A percentile compares a stretch with the other conserved stretches of the same genome.
Conservation (phyloP, 2,329 filamentous ascomycete species). For the Lachnum nothofagi region DNA sequence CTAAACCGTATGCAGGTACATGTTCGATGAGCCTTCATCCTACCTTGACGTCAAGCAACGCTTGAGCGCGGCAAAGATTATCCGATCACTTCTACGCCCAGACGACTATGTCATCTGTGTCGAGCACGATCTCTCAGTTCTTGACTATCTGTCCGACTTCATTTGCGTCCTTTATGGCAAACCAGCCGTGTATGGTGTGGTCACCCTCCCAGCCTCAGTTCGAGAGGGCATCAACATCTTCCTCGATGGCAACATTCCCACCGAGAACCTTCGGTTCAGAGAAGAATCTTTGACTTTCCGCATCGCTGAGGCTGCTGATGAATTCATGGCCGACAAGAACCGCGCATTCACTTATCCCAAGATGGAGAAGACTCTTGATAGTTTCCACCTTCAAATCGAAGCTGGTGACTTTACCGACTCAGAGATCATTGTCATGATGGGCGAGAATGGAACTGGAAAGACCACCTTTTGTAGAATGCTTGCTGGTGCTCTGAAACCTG, state of each 20-base stretch:
- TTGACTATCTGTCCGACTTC: conserved; percentile 98
- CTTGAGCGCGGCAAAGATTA: conserved; percentile 84
- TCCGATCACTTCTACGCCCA: conserved; percentile 80
- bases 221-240: conserved; percentile 99
- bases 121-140: conserved; percentile 96
- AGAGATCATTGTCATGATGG: conserved; percentile 99
- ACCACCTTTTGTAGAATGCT: conserved; percentile 97
- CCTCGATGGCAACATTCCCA: conserved; percentile 95
- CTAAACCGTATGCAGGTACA: conserved; percentile 52
- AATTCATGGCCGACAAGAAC: conserved; percentile 77
- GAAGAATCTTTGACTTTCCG: conserved; percentile 96
- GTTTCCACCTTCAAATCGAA: conserved; percentile 80
- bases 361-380: conserved; percentile 90
- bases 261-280: conserved; percentile 96
- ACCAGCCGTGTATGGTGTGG: conserved; percentile 94
- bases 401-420: conserved; percentile 89
- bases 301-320: conserved; percentile 82
- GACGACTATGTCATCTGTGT: conserved; percentile 98
- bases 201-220: conserved; percentile 90
- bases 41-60: conserved; percentile 99
- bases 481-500: conserved; percentile 88
- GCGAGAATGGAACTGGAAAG: conserved; percentile 98
- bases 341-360: conserved; percentile 81
- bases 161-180: conserved; percentile 95
- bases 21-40: conserved; percentile 99